These are phyloP conservation scores for Coffea eugenioides DNA, from an alignment of 257 asterid genomes.

Conservation along the genomic window DNA sequence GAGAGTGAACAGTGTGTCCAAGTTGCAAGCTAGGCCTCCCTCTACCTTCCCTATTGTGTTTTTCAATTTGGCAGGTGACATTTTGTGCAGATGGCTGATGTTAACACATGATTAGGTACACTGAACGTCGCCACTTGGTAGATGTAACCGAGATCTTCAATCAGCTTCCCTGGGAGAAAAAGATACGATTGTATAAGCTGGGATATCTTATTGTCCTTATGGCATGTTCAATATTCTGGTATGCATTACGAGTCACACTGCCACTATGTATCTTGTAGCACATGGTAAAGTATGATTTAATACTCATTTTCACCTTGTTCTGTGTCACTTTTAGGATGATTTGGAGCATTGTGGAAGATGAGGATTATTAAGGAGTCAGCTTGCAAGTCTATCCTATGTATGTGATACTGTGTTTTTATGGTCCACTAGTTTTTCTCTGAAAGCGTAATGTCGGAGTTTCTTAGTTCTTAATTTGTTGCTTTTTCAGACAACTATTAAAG, in stretches of 20 bases:
- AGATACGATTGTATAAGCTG: conserved; percentile 62
- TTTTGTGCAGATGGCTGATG: conserved; percentile 16
- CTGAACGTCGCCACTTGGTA: conserved; percentile 47
- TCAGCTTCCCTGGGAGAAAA: conserved; percentile 71
- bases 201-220: conserved; percentile 55
- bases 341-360: conserved; percentile 64
- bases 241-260: conserved; percentile 13
- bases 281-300: background rate
- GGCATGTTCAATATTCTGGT: conserved; percentile 61
- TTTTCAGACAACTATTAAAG: background rate
- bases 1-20: background rate
- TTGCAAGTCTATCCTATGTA: background rate
- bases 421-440: background rate
- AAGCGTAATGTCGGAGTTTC: background rate
- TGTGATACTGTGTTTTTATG: background rate
- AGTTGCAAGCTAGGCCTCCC: background rate
- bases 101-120: conserved; percentile 47
- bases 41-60: background rate
- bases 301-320: background rate
- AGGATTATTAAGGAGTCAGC: conserved; percentile 25
- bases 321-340: conserved; percentile 56
- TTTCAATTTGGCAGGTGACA: background rate
- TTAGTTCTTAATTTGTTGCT: background rate
- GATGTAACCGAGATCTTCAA: conserved; percentile 93
- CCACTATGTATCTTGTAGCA: background rate